phyloP scores from a whole-genome alignment of 2,329 filamentous ascomycete genomes.

The Ophiostoma himal-ulmi region DNA sequence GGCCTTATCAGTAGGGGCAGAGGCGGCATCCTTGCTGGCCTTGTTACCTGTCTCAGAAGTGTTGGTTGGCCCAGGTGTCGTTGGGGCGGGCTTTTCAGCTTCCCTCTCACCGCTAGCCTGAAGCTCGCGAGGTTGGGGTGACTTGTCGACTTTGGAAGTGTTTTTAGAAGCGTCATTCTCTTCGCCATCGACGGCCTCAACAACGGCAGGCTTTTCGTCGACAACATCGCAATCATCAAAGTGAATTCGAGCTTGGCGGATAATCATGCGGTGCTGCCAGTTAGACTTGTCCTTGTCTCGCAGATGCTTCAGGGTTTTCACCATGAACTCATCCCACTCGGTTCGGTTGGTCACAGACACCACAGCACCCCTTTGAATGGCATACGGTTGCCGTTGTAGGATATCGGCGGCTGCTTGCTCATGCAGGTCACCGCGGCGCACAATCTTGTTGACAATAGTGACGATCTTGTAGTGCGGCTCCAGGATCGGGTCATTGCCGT shows the following conservation, averaged over 20 bases:
- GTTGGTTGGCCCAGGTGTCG: background rate
- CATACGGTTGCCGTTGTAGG: constrained; percentile 53
- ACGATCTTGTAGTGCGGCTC: constrained; percentile 92
- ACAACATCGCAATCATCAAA: constrained; percentile 34
- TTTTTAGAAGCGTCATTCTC: background rate
- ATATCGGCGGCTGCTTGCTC: constrained; percentile 46
- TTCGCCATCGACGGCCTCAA: constrained; percentile 2
- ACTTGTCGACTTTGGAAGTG: background rate
- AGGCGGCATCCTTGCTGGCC: background rate
- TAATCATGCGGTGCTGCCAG: constrained; percentile 90
- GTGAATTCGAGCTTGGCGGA: constrained; percentile 58
- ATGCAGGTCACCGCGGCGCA: constrained; percentile 47
- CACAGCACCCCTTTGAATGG: constrained; percentile 44
- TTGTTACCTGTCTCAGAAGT: background rate
- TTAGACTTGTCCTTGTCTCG: constrained; percentile 79
- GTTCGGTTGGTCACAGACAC: constrained; percentile 53
- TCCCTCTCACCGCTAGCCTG: background rate
- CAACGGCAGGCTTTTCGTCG: constrained; percentile 2
- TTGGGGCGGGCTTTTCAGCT: background rate
- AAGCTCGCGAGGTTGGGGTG: background rate
- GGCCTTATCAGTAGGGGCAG: background rate
- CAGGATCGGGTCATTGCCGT: constrained; percentile 67
- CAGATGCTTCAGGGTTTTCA: constrained; percentile 46
- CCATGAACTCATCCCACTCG: constrained; percentile 53
- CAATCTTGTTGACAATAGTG: constrained; percentile 74